A percentile compares a stretch with the other conserved stretches of the same genome.
Conservation (phyloP, 257 asterid genomes). For the Ballota nigra region DNA sequence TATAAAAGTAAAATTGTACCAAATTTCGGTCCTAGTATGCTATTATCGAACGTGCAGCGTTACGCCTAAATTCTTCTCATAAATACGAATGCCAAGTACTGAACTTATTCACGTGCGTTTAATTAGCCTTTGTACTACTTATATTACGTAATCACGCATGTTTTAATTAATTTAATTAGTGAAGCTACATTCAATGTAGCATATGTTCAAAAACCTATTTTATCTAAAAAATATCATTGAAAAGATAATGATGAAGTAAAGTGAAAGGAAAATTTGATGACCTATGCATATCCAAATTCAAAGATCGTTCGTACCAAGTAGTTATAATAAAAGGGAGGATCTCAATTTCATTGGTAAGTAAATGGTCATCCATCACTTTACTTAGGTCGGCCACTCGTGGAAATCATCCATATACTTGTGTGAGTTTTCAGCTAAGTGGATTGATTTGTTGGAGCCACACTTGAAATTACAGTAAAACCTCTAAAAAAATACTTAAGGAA, state of each 20-base stretch:
- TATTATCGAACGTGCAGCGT: too few species aligned
- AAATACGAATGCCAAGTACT: too few species aligned
- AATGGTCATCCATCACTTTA: background rate
- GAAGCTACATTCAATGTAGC: background rate
- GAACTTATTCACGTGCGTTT: too few species aligned
- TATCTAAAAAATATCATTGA: background rate
- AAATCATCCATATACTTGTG: background rate
- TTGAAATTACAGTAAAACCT: too few species aligned
- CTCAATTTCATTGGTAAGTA: background rate
- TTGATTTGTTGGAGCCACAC: slow-evolving; percentile 15
- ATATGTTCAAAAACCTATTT: background rate
- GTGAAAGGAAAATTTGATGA: background rate
- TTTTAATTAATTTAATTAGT: background rate
- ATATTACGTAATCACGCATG: too few species aligned
- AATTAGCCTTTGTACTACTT: too few species aligned
- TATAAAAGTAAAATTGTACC: too few species aligned
- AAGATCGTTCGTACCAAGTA: background rate
- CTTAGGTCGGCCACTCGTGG: slow-evolving; percentile 7
- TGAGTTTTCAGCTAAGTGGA: too few species aligned
- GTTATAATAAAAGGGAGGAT: too few species aligned
- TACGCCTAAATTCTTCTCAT: too few species aligned
- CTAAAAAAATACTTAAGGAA: too few species aligned
- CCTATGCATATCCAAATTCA: background rate
- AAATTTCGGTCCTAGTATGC: too few species aligned
- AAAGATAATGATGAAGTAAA: background rate